Base-by-base conservation (phyloP, 2,329 filamentous ascomycete genomes). In the Fonsecaea monophora region DNA sequence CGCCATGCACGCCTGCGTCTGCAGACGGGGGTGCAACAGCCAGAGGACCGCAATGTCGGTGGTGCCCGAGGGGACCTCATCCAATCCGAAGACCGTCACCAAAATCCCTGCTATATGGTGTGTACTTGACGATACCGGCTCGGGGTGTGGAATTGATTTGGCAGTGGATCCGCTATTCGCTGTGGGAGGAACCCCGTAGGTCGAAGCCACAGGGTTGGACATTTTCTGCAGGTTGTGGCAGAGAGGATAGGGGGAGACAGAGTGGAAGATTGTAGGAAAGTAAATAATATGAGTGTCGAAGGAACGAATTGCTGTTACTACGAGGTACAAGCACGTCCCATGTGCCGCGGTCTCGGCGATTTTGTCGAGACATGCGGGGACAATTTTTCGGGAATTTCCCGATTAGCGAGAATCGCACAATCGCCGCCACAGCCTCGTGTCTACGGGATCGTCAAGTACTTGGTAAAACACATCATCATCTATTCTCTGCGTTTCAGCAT, bases 11-110 rank as follows among this genome's bases (percentile, higher is more conserved):
- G 87, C 86, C 75, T 91, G 89, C 0, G 83, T 87, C 62, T 89
- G 85, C 0, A 90, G 84, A 30, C 95, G 87, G 2, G 92, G 92
- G 76, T 98, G 93, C 18, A 97, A 86, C 12, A 98, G 88, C 92
- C 94, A 97, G n/a, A 98, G 86, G 73, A 91, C 92, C 30, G 92
- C 89, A 40, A 96, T 81, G 37, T 82, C 80, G 4, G 77, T 78
- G 3, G 84, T 81, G 13, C 83, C 78, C 13, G 75, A n/a, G 1
- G 87, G 82, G 0, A 97, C 84, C 75, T 97, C 92, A 35, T 88
- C 81, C 1, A 97, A 86, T 18, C 94, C 94, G 78, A 94, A 94
- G 66, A 97, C 84, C 67, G 92, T 91, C 58, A 90, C 87, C 9
- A 91, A 83, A 62, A 97, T 87, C 55, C 93, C 93, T 53, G 90